Evolutionary conservation across 208 protist genomes (phyloP).

Genomic region (Giardia duodenalis): DNA sequence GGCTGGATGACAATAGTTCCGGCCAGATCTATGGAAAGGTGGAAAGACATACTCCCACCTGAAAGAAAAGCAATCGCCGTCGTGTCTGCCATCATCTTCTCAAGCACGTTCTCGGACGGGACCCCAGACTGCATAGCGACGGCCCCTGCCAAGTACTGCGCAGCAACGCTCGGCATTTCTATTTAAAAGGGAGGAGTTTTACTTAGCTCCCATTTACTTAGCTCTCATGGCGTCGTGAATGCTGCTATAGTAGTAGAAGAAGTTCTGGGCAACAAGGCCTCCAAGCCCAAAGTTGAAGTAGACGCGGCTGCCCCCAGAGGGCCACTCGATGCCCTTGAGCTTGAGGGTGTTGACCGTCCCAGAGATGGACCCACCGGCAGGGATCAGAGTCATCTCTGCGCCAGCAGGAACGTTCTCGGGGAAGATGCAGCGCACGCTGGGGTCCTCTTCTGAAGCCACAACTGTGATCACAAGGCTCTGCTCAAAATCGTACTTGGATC

Average conservation of each 20-base stretch:
- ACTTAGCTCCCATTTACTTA: too few relatives aligned
- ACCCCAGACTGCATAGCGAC: too few relatives aligned
- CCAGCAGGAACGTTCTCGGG: background rate
- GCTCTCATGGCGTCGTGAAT: background rate
- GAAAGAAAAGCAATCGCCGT: too few relatives aligned
- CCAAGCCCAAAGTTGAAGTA: slow-evolving; percentile 21
- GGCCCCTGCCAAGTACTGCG: too few relatives aligned
- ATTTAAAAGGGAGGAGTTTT: too few relatives aligned
- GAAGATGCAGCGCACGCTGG: background rate
- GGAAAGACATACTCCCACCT: too few relatives aligned
- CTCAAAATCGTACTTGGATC: background rate
- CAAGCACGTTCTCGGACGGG: too few relatives aligned
- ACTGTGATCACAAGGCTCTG: background rate
- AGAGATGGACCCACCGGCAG: background rate
- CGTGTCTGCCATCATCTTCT: too few relatives aligned
- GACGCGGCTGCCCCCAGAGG: background rate
- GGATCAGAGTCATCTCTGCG: background rate
- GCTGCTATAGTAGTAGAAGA: slow-evolving; percentile 28
- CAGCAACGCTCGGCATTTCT: too few relatives aligned
- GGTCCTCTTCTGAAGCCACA: background rate
- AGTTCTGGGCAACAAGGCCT: background rate
- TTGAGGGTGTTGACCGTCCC: slow-evolving; percentile 16
- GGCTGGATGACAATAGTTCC: too few relatives aligned
- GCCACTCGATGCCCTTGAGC: background rate
- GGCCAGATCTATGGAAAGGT: too few relatives aligned